Conservation (phyloP, 441 rosid genomes). For the Iberis amara region DNA sequence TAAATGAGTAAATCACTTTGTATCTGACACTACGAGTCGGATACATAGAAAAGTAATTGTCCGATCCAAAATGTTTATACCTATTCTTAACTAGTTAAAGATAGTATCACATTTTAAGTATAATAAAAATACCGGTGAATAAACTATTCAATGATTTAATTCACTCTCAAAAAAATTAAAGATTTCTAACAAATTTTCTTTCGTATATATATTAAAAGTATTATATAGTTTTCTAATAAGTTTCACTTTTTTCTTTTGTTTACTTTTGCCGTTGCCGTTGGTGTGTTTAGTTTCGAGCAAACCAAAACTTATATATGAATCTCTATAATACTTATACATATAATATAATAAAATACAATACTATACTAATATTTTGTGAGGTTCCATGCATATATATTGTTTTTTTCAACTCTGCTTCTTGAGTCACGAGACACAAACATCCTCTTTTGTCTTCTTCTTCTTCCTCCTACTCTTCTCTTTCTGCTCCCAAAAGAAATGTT, state of each 20-base stretch:
- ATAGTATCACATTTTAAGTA: too few species aligned
- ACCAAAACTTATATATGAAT: constrained; percentile 22
- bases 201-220: background rate
- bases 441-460: constrained; percentile 34
- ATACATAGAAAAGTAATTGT: too few species aligned
- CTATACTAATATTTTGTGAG: constrained; percentile 19
- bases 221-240: background rate
- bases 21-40: too few species aligned
- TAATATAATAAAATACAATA: too few species aligned
- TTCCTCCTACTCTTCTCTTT: background rate
- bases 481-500: constrained; percentile 17
- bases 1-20: too few species aligned
- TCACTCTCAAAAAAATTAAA: too few species aligned
- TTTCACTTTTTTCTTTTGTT: background rate
- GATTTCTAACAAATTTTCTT: too few species aligned
- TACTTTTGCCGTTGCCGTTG: constrained; percentile 30
- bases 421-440: constrained; percentile 30
- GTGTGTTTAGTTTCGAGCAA: constrained; percentile 32
- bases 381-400: constrained; percentile 15
- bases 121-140: too few species aligned
- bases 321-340: background rate
- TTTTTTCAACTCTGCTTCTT: constrained; percentile 20
- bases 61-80: too few species aligned
- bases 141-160: too few species aligned
- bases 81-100: too few species aligned